These are phyloP conservation scores for Croton setiger DNA, from an alignment of 441 rosid genomes.

Conservation along the genomic window DNA sequence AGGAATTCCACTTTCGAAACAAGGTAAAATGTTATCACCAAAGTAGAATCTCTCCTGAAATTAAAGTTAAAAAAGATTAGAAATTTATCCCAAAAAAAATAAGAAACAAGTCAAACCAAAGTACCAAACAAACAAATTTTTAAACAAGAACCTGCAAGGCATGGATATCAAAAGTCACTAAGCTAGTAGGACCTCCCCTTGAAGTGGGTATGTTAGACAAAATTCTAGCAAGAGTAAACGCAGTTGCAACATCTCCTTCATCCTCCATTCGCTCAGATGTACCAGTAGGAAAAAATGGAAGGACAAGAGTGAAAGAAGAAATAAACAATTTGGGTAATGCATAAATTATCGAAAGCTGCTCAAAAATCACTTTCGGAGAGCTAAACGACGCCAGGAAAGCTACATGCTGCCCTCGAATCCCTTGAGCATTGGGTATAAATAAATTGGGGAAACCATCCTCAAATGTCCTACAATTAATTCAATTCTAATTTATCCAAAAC, in stretches of 20 bases:
- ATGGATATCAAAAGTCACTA: conserved; percentile 93
- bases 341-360: conserved; percentile 84
- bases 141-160: conserved; percentile 71
- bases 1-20: conserved; percentile 94
- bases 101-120: conserved; percentile 4
- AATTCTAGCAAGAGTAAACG: conserved; percentile 92
- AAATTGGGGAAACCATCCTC: conserved; percentile 89
- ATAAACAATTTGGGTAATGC: conserved; percentile 83
- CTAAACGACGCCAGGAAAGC: conserved; percentile 92
- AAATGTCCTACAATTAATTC: conserved; percentile 51
- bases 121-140: too few species aligned
- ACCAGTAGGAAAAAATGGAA: conserved; percentile 94
- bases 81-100: not conserved
- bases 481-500: not conserved
- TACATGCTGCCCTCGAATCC: conserved; percentile 84
- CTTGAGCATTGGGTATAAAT: conserved; percentile 92
- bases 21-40: conserved; percentile 83
- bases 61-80: not conserved
- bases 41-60: conserved; percentile 91
- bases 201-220: conserved; percentile 82
- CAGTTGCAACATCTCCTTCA: conserved; percentile 95
- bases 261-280: conserved; percentile 98
- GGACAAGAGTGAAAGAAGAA: conserved; percentile 90
- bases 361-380: conserved; percentile 82
- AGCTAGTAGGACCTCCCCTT: conserved; percentile 90